Percentiles rank a stretch among this genome's conserved stretches.
These are phyloP conservation scores for Cryptomeria japonica DNA, from an alignment of 75 land plant species.

Conservation along the genomic window DNA sequence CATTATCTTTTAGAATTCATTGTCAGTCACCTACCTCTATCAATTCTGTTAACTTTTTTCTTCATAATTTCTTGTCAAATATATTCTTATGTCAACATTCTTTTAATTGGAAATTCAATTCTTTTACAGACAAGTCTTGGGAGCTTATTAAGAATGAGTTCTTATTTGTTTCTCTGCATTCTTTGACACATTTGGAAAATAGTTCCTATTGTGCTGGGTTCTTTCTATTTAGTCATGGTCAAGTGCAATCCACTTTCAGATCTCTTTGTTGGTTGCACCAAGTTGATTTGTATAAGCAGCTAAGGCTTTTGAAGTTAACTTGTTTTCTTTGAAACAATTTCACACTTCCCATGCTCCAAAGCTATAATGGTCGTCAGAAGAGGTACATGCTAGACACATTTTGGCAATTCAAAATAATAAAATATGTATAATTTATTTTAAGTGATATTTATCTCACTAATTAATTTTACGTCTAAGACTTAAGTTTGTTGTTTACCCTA, in stretches of 20 bases:
- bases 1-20: not conserved
- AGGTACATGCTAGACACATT: not conserved
- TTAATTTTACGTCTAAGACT: not conserved
- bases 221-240: too few species aligned
- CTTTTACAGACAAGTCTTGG: not conserved
- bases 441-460: not conserved
- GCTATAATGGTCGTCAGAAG: not conserved
- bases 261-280: not conserved
- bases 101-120: slow-evolving; percentile 3
- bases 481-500: not conserved
- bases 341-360: not conserved
- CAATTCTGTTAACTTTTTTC: not conserved
- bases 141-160: not conserved
- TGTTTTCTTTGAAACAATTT: not conserved
- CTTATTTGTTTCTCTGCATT: not conserved
- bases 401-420: not conserved
- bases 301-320: not conserved
- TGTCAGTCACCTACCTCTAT: not conserved
- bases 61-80: not conserved
- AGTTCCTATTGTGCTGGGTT: not conserved
- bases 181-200: not conserved
- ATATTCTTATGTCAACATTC: slow-evolving; percentile 7
- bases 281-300: not conserved
- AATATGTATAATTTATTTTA: not conserved
- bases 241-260: not conserved